These are phyloP conservation scores for Hypholoma fasciculare DNA, from an alignment of 768 basidiomycete species.

Conservation along the genomic window DNA sequence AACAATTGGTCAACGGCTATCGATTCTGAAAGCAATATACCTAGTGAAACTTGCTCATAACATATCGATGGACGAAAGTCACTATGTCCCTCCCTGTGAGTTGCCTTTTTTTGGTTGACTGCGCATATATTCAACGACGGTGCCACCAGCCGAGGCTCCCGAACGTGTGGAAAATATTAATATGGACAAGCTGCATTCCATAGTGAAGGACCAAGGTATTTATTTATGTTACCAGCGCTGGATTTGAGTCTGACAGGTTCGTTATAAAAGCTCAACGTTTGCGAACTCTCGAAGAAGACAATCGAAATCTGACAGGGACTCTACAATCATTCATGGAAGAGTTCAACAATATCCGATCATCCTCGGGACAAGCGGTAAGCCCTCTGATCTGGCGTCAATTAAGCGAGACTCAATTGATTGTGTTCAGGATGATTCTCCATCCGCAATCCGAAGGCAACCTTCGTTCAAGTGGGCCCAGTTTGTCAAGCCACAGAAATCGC, in stretches of 20 bases:
- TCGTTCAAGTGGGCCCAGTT: conserved; percentile 91
- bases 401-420: conserved; percentile 9
- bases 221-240: conserved; percentile 1
- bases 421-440: conserved; percentile 35
- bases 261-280: conserved; percentile 61
- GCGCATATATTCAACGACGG: conserved; percentile 2
- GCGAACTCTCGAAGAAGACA: conserved; percentile 73
- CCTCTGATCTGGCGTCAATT: conserved; percentile 2
- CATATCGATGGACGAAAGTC: conserved; percentile 78
- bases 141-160: conserved; percentile 28
- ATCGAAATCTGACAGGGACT: conserved; percentile 62
- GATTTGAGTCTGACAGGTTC: not conserved
- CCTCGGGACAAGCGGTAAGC: conserved; percentile 40
- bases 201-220: conserved; percentile 76
- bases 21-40: conserved; percentile 92
- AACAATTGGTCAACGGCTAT: conserved; percentile 89
- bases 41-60: conserved; percentile 82
- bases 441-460: conserved; percentile 64
- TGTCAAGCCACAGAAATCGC: conserved; percentile 74
- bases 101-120: conserved; percentile 3
- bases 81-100: conserved; percentile 90
- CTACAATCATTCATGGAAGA: conserved; percentile 71
- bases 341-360: conserved; percentile 42
- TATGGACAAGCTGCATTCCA: conserved; percentile 63
- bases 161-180: conserved; percentile 42